Conservation (phyloP, 768 basidiomycete genomes). For the Phaeolepiota aurea region DNA sequence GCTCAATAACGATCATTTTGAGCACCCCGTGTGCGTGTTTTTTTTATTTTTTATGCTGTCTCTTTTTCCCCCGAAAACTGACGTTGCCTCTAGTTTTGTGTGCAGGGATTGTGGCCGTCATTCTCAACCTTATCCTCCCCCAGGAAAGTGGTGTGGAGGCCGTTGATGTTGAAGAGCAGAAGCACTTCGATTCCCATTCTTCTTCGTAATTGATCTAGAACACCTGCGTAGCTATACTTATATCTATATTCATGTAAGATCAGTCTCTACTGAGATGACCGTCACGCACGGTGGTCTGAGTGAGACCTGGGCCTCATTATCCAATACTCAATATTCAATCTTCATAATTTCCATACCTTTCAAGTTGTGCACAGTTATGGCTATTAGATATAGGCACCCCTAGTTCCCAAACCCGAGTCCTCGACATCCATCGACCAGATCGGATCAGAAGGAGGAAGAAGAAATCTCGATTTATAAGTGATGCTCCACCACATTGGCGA, state of each 20-base stretch:
- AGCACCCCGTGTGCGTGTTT: constrained; percentile 67
- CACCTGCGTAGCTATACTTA: not conserved
- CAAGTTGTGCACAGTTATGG: too few species aligned
- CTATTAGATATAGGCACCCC: too few species aligned
- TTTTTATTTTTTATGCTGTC: not conserved
- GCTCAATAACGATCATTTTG: constrained; percentile 73
- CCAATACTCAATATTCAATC: not conserved
- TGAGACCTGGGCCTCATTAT: not conserved
- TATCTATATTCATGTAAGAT: too few species aligned
- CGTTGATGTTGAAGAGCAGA: constrained; percentile 2
- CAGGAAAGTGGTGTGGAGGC: constrained; percentile 17
- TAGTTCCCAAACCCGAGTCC: too few species aligned
- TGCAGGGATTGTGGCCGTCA: constrained; percentile 47
- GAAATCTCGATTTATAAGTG: too few species aligned
- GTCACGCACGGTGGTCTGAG: too few species aligned
- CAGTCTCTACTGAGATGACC: too few species aligned
- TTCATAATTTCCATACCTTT: too few species aligned
- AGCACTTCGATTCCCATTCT: not conserved
- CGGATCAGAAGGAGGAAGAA: too few species aligned
- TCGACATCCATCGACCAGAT: too few species aligned
- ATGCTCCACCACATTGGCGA: too few species aligned
- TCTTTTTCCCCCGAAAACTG: constrained; percentile 3
- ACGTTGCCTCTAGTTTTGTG: constrained; percentile 35
- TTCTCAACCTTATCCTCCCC: constrained; percentile 53
- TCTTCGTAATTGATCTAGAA: not conserved